A percentile compares a stretch with the other conserved stretches of the same genome.
Conservation (phyloP, 441 rosid genomes). For the Arabidopsis lyrata region DNA sequence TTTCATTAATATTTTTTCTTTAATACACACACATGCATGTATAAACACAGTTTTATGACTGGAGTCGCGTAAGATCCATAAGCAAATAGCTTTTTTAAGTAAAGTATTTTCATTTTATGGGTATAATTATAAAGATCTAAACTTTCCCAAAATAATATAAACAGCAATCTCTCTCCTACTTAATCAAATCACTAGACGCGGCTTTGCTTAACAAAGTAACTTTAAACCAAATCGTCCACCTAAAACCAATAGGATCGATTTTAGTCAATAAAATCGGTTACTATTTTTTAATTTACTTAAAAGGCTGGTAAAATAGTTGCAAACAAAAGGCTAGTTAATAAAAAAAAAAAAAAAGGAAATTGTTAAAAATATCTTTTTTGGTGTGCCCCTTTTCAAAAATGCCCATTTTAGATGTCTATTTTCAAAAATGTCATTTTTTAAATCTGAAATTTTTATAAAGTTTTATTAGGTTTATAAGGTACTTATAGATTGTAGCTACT, state of each 20-base stretch:
- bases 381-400: too few species aligned
- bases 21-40: constrained; percentile 12
- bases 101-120: neutral
- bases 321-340: too few species aligned
- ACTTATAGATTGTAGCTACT: too few species aligned
- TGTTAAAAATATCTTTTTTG: too few species aligned
- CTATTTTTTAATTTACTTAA: neutral
- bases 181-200: constrained; percentile 22
- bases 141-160: constrained; percentile 11
- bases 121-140: neutral
- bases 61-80: constrained; percentile 11
- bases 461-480: too few species aligned
- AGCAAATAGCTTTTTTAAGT: neutral
- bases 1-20: neutral
- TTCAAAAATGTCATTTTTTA: too few species aligned
- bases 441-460: too few species aligned
- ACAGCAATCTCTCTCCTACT: neutral
- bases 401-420: too few species aligned
- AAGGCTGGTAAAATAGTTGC: neutral
- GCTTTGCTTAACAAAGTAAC: constrained; percentile 25
- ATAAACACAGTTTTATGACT: constrained; percentile 30
- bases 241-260: neutral
- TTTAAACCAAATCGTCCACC: neutral
- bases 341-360: too few species aligned
- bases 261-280: constrained; percentile 12